Evolutionary conservation across 2,329 filamentous ascomycete species (phyloP).

Genomic region (Ampelomyces quisqualis): DNA sequence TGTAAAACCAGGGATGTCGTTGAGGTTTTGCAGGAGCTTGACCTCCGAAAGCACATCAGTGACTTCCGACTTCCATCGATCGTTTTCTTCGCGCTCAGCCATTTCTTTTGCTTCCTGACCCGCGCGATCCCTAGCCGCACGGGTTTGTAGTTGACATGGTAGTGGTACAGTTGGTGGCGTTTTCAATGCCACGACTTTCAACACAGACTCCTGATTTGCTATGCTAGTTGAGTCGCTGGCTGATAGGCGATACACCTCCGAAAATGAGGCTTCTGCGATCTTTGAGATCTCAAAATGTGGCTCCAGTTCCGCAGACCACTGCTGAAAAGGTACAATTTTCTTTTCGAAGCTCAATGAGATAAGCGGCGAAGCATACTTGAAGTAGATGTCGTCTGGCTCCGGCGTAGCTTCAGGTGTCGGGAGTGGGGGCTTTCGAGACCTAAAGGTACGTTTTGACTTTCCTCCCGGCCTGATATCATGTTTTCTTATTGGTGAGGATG

Average conservation of each 20-base stretch:
- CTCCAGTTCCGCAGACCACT: conserved; percentile 47
- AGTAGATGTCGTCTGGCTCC: conserved; percentile 28
- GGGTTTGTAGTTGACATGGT: conserved; percentile 32
- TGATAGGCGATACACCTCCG: conserved; percentile 63
- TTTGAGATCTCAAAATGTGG: conserved; percentile 56
- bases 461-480: conserved; percentile 14
- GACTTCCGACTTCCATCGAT: conserved; percentile 47
- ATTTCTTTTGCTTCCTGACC: conserved; percentile 35
- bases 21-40: conserved; percentile 58
- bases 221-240: conserved; percentile 29
- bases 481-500: conserved; percentile 9
- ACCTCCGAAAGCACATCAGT: conserved; percentile 51
- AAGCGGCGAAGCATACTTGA: conserved; percentile 28
- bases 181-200: conserved; percentile 48
- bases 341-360: conserved; percentile 33
- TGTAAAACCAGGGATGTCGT: conserved; percentile 62
- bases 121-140: conserved; percentile 52
- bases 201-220: conserved; percentile 47
- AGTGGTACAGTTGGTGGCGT: conserved; percentile 38
- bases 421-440: conserved; percentile 10
- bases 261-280: conserved; percentile 66
- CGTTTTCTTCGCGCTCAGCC: conserved; percentile 41
- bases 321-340: conserved; percentile 38
- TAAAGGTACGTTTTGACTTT: conserved; percentile 10
- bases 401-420: conserved; percentile 25